These are phyloP conservation scores for Mallotus repandus DNA, from an alignment of 441 rosid genomes.

Conservation along the genomic window DNA sequence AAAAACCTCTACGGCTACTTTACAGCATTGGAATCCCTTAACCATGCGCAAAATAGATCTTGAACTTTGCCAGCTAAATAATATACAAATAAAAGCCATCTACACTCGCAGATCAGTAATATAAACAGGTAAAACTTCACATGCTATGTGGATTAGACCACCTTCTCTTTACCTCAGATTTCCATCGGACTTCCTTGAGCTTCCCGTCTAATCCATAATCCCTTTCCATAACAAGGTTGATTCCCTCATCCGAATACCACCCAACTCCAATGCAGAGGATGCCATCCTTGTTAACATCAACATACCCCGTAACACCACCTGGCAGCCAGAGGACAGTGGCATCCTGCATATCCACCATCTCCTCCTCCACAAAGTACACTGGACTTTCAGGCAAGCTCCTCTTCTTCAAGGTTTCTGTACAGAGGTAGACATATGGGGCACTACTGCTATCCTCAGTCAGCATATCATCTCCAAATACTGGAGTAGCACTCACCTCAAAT, in stretches of 20 bases:
- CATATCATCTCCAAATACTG: slow-evolving; percentile 58
- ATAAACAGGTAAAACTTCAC: slow-evolving; percentile 16
- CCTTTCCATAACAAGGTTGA: slow-evolving; percentile 91
- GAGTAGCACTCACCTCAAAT: slow-evolving; percentile 83
- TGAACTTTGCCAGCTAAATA: background rate
- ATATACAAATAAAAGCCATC: background rate
- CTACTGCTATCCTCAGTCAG: slow-evolving; percentile 29
- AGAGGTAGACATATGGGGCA: slow-evolving; percentile 64
- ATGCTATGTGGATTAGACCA: slow-evolving; percentile 46
- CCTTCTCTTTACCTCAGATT: slow-evolving; percentile 76
- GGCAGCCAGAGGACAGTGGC: slow-evolving; percentile 79
- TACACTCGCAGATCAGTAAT: background rate
- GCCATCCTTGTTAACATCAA: slow-evolving; percentile 72
- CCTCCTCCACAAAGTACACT: slow-evolving; percentile 74
- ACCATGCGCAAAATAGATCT: background rate
- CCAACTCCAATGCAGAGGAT: slow-evolving; percentile 74
- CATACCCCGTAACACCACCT: slow-evolving; percentile 72
- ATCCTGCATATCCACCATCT: slow-evolving; percentile 72
- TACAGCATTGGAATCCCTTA: background rate
- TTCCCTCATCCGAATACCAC: slow-evolving; percentile 91
- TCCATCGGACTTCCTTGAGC: slow-evolving; percentile 72
- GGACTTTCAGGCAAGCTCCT: slow-evolving; percentile 65
- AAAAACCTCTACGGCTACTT: background rate
- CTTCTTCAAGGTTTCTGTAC: slow-evolving; percentile 75
- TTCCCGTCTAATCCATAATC: slow-evolving; percentile 77